These are phyloP conservation scores for Sparassis latifolia DNA, from an alignment of 1,284 basidiomycete species.

Conservation along the genomic window DNA sequence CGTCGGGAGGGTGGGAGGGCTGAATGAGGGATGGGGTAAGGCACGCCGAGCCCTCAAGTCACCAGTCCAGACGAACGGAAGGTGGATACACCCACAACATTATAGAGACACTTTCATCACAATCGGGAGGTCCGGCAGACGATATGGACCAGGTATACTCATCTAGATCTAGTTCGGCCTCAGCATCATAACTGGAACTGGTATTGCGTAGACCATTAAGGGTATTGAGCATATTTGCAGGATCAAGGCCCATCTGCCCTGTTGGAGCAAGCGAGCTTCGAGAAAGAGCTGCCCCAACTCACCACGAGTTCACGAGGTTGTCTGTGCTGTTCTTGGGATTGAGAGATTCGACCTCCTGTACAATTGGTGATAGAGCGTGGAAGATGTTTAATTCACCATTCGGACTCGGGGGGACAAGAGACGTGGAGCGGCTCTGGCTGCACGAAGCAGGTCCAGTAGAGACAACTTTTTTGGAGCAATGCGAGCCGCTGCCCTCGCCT, in stretches of 20 bases:
- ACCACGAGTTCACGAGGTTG: slow-evolving; percentile 57
- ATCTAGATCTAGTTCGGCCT: slow-evolving; percentile 44
- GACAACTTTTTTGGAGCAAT: slow-evolving; percentile 63
- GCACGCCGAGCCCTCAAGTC: slow-evolving; percentile 51
- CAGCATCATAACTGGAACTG: slow-evolving; percentile 23
- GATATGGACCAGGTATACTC: slow-evolving; percentile 68
- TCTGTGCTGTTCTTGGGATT: slow-evolving; percentile 43
- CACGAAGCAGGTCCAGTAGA: slow-evolving; percentile 53
- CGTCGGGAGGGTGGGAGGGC: slow-evolving; percentile 22
- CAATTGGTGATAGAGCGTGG: slow-evolving; percentile 47
- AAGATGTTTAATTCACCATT: slow-evolving; percentile 19
- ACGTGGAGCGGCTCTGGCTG: slow-evolving; percentile 18
- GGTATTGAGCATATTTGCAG: slow-evolving; percentile 46
- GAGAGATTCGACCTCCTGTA: slow-evolving; percentile 52
- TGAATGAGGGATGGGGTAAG: slow-evolving; percentile 45
- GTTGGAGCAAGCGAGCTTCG: slow-evolving; percentile 43
- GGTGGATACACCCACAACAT: slow-evolving; percentile 26
- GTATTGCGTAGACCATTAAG: slow-evolving; percentile 31
- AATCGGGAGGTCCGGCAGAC: slow-evolving; percentile 51
- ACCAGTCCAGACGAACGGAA: slow-evolving; percentile 47
- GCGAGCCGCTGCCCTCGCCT: slow-evolving; percentile 22
- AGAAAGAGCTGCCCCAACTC: slow-evolving; percentile 42
- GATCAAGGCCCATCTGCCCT: slow-evolving; percentile 48
- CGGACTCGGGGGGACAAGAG: slow-evolving; percentile 23
- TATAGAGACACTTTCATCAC: slow-evolving; percentile 31